Conservation (phyloP, 345 rosid genomes). For the Anacardium occidentale region DNA sequence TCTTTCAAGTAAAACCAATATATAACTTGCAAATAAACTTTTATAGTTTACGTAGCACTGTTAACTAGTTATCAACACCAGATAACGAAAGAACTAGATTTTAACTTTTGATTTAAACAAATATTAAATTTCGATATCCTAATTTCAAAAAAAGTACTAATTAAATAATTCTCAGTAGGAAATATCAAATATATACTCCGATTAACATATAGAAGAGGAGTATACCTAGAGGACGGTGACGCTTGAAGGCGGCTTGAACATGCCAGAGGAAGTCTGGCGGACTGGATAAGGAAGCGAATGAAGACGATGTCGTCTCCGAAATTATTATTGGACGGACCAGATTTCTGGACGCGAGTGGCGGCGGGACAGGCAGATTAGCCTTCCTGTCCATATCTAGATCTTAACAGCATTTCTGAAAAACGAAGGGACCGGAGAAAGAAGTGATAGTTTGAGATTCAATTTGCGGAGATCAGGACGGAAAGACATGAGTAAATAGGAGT, state of each 20-base stretch:
- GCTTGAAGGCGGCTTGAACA: slow-evolving; percentile 91
- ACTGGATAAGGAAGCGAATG: slow-evolving; percentile 41
- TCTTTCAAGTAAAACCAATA: not conserved
- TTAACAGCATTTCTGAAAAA: slow-evolving; percentile 65
- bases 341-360: slow-evolving; percentile 29
- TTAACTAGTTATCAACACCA: not conserved
- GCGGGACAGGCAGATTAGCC: slow-evolving; percentile 76
- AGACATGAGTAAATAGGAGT: not conserved
- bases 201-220: not conserved
- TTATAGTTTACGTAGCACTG: not conserved
- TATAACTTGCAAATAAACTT: not conserved
- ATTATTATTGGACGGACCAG: slow-evolving; percentile 30
- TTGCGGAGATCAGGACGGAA: slow-evolving; percentile 2
- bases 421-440: slow-evolving; percentile 4
- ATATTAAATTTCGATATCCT: not conserved
- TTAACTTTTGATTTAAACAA: not conserved
- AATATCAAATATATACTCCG: not conserved
- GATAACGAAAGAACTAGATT: not conserved
- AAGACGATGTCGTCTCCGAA: slow-evolving; percentile 47
- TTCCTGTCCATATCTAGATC: slow-evolving; percentile 77
- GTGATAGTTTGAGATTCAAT: not conserved
- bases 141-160: not conserved
- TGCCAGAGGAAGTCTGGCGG: slow-evolving; percentile 63
- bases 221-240: slow-evolving; percentile 80
- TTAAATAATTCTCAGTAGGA: not conserved